Evolutionary conservation across 192 early-diverging fungal species (phyloP).

Genomic region (Entomortierella parvispora): DNA sequence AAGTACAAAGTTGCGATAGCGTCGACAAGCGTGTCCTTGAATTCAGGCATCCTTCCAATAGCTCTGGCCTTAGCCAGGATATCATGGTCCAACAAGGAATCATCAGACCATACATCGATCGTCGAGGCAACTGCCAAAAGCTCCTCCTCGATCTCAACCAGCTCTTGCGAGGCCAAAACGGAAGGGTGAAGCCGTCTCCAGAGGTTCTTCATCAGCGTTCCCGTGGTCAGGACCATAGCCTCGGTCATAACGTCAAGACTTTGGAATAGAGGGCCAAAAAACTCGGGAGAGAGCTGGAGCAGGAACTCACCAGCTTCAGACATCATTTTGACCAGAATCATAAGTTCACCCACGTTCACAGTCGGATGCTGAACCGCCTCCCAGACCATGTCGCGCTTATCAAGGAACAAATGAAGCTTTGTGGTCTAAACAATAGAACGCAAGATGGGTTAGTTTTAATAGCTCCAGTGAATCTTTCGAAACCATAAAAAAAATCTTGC

Average conservation of each 20-base stretch:
- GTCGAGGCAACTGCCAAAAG: constrained; percentile 35
- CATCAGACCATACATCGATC: constrained; percentile 50
- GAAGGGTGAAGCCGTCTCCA: constrained; percentile 66
- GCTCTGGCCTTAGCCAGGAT: constrained; percentile 42
- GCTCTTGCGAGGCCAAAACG: constrained; percentile 52
- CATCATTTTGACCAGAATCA: constrained; percentile 61
- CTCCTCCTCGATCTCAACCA: constrained; percentile 57
- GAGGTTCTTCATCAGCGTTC: constrained; percentile 62
- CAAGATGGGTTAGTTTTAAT: no score
- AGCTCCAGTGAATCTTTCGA: no score
- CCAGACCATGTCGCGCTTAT: constrained; percentile 65
- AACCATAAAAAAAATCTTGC: no score
- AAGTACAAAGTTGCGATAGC: constrained; percentile 76
- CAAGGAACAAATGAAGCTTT: constrained; percentile 57
- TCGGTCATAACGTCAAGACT: constrained; percentile 40
- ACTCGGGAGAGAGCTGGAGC: constrained; percentile 31
- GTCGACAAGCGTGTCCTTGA: constrained; percentile 73
- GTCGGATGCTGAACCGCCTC: constrained; percentile 39
- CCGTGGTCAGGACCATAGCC: constrained; percentile 49
- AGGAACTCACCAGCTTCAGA: constrained; percentile 33
- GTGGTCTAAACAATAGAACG: constrained; percentile 30
- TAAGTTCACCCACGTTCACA: constrained; percentile 63
- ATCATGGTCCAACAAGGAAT: constrained; percentile 35
- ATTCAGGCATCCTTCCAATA: constrained; percentile 52
- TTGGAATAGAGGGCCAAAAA: constrained; percentile 48